Percentiles rank a stretch among this genome's conserved stretches.
phyloP scores from a whole-genome alignment of 495 filamentous ascomycete genomes.

The Aspergillus steynii region DNA sequence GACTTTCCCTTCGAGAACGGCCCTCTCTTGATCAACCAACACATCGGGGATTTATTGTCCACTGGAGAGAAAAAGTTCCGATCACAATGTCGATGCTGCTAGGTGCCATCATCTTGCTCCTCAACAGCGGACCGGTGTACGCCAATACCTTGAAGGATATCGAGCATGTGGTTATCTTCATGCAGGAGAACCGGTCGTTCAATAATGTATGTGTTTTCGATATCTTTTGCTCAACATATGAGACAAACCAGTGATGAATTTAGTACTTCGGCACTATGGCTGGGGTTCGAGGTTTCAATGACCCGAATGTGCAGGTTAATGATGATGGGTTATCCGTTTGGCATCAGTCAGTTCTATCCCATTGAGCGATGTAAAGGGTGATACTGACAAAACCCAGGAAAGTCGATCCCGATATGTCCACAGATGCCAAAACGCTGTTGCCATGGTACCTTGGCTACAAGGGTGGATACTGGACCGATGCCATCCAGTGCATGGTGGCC shows the following conservation, averaged over 20 bases:
- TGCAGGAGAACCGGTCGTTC: conserved; percentile 54
- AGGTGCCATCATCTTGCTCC: conserved; percentile 21
- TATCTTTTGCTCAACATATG: background rate
- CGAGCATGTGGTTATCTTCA: conserved; percentile 59
- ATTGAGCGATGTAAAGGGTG: background rate
- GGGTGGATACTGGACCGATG: conserved; percentile 44
- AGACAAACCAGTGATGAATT: background rate
- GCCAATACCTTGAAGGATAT: conserved; percentile 51
- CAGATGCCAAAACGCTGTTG: conserved; percentile 40
- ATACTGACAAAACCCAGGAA: conserved; percentile 11
- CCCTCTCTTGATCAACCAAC: background rate
- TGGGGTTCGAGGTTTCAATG: conserved; percentile 56
- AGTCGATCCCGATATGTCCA: conserved; percentile 26
- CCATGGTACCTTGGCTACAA: conserved; percentile 57
- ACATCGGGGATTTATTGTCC: background rate
- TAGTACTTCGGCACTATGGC: conserved; percentile 59
- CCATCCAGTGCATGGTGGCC: conserved; percentile 56
- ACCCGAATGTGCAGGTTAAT: conserved; percentile 58
- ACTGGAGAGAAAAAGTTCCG: background rate
- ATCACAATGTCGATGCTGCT: background rate
- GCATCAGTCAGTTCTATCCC: conserved; percentile 41
- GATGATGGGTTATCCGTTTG: conserved; percentile 42
- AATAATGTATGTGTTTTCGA: conserved; percentile 29
- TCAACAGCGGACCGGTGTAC: conserved; percentile 23
- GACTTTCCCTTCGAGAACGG: background rate